These are phyloP conservation scores for Skeletonema grethae DNA, from an alignment of 108 stramenopile species.

Conservation along the genomic window DNA sequence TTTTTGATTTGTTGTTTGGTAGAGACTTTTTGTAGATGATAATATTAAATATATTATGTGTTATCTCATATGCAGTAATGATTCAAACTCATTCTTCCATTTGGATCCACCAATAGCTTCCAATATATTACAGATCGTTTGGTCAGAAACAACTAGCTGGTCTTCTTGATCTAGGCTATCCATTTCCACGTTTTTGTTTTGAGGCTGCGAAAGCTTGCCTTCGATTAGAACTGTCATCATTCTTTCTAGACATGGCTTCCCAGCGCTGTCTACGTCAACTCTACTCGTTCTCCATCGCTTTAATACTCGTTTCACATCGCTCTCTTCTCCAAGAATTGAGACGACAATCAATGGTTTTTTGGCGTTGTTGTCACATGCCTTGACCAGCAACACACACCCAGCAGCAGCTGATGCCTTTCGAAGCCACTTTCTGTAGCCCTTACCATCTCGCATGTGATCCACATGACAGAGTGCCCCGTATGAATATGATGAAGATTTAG, in stretches of 20 bases:
- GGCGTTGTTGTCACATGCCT: slow-evolving; percentile 11
- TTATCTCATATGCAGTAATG: background rate
- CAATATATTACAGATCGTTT: background rate
- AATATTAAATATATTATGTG: background rate
- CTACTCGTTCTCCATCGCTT: slow-evolving; percentile 77
- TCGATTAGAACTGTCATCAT: slow-evolving; percentile 67
- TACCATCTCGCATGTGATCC: slow-evolving; percentile 82
- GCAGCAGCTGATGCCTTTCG: slow-evolving; percentile 45
- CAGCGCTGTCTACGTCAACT: slow-evolving; percentile 78
- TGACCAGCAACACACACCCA: slow-evolving; percentile 38
- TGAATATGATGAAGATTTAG: background rate
- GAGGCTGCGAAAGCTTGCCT: slow-evolving; percentile 24
- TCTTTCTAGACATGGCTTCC: slow-evolving; percentile 70
- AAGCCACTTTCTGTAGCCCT: slow-evolving; percentile 75
- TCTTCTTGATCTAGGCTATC: background rate
- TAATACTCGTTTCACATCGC: slow-evolving; percentile 45
- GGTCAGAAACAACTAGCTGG: background rate
- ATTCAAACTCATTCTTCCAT: background rate
- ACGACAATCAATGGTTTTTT: slow-evolving; percentile 60
- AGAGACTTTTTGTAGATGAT: background rate
- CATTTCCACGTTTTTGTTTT: background rate
- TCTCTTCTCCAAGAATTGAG: slow-evolving; percentile 49
- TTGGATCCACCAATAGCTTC: background rate
- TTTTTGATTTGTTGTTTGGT: too few relatives aligned
- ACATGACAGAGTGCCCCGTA: slow-evolving; percentile 71